Evolutionary conservation across 75 land plant species (phyloP).

Genomic region (Gnetum montanum): DNA sequence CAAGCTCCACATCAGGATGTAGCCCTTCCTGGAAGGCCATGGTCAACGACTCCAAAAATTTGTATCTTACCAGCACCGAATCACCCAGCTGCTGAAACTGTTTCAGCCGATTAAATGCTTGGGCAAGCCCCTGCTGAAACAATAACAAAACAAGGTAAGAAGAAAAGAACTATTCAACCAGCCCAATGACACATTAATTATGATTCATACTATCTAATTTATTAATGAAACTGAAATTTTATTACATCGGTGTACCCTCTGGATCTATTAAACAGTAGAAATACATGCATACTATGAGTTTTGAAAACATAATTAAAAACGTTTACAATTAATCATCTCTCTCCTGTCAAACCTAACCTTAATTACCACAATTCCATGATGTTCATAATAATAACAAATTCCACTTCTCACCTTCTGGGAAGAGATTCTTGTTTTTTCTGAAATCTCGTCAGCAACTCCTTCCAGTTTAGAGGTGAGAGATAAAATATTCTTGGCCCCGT

Average conservation of each 20-base stretch:
- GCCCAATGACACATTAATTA: no score
- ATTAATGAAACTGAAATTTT: no score
- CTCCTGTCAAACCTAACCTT: no score
- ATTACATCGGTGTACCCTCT: no score
- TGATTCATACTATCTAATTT: no score
- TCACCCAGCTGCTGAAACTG: constrained; percentile 41
- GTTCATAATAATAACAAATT: not conserved
- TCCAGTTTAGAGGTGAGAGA: constrained; percentile 18
- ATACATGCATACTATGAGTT: no score
- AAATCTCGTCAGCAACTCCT: not conserved
- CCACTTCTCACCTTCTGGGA: constrained; percentile 5
- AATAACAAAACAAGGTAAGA: not conserved
- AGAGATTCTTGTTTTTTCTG: constrained; percentile 1
- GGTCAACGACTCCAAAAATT: constrained; percentile 35
- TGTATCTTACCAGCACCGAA: constrained; percentile 27
- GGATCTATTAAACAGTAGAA: no score
- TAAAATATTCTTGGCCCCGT: constrained; percentile 39
- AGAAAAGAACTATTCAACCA: no score
- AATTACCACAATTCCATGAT: no score
- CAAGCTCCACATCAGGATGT: constrained; percentile 56
- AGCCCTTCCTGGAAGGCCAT: constrained; percentile 43
- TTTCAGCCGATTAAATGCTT: constrained; percentile 42
- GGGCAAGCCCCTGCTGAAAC: constrained; percentile 33
- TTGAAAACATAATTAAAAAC: no score
- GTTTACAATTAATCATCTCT: no score